Evolutionary conservation across 139 green algal species (phyloP).

Genomic region (Bryopsis sp.): DNA sequence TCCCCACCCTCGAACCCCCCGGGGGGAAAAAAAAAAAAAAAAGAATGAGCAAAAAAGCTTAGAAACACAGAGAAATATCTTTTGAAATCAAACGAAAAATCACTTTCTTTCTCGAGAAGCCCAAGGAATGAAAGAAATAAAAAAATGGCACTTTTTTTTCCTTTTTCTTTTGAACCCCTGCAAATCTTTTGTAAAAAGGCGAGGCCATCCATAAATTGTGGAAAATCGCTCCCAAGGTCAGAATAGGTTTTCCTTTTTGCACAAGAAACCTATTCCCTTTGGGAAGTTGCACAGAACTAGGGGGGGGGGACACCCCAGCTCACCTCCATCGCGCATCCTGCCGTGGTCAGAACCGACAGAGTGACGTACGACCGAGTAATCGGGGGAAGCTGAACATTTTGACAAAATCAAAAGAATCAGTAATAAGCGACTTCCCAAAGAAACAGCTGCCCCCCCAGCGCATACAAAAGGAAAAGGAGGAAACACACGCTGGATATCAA

Average conservation of each 20-base stretch:
- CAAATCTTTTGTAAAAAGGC: too few species aligned
- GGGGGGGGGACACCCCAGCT: not conserved
- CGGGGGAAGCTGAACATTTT: constrained; percentile 70
- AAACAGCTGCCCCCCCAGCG: not conserved
- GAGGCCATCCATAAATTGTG: too few species aligned
- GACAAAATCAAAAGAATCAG: too few species aligned
- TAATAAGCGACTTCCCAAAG: not conserved
- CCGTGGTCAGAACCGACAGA: constrained; percentile 87
- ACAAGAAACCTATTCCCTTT: not conserved
- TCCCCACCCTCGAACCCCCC: too few species aligned
- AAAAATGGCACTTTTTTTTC: too few species aligned
- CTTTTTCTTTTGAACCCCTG: too few species aligned
- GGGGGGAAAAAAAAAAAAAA: too few species aligned
- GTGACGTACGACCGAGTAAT: constrained; percentile 94
- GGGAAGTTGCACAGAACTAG: not conserved
- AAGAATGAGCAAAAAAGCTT: not conserved
- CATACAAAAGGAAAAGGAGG: not conserved
- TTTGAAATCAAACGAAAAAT: not conserved
- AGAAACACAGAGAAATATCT: not conserved
- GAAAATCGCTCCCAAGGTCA: not conserved
- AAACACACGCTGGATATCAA: not conserved
- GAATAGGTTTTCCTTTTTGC: not conserved
- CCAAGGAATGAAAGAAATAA: too few species aligned
- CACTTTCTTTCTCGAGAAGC: too few species aligned
- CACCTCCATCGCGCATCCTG: constrained; percentile 87